A percentile compares a stretch with the other conserved stretches of the same genome.
Conservation (phyloP, 495 filamentous ascomycete species). For the Endocarpon pusillum region DNA sequence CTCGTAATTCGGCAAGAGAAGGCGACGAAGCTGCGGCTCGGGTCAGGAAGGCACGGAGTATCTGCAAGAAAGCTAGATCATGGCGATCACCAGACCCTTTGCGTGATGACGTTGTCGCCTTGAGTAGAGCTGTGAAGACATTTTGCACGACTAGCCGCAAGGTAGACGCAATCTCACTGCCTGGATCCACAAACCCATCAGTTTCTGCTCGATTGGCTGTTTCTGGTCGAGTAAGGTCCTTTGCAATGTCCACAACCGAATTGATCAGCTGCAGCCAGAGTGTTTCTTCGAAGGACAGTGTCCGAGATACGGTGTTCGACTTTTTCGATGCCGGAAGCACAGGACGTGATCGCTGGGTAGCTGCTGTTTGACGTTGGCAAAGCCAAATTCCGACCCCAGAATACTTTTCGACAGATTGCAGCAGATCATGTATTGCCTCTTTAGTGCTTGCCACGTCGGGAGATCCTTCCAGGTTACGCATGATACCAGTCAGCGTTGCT, state of each 20-base stretch:
- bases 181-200: too few species aligned
- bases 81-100: slow-evolving; percentile 16
- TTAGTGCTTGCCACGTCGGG: slow-evolving; percentile 36
- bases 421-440: slow-evolving; percentile 38
- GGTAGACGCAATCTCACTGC: slow-evolving; percentile 25
- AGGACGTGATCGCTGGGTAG: slow-evolving; percentile 23
- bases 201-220: slow-evolving; percentile 6
- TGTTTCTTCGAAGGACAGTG: slow-evolving; percentile 57
- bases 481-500: slow-evolving; percentile 56
- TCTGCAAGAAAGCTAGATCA: slow-evolving; percentile 69
- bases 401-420: slow-evolving; percentile 73
- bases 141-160: slow-evolving; percentile 73
- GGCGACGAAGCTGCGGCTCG: slow-evolving; percentile 67
- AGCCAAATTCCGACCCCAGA: slow-evolving; percentile 85
- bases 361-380: slow-evolving; percentile 76
- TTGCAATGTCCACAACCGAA: slow-evolving; percentile 62
- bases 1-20: slow-evolving; percentile 69
- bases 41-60: slow-evolving; percentile 79
- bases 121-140: slow-evolving; percentile 74
- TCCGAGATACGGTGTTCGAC: slow-evolving; percentile 32
- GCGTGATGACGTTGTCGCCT: slow-evolving; percentile 35
- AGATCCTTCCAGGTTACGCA: slow-evolving; percentile 35
- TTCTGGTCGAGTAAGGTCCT: slow-evolving; percentile 26
- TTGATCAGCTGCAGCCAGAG: slow-evolving; percentile 91
- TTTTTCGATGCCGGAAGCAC: slow-evolving; percentile 21